Percentiles rank a stretch among this genome's conserved stretches.
phyloP scores from a whole-genome alignment of 495 filamentous ascomycete genomes.

The Copromyces sp. region DNA sequence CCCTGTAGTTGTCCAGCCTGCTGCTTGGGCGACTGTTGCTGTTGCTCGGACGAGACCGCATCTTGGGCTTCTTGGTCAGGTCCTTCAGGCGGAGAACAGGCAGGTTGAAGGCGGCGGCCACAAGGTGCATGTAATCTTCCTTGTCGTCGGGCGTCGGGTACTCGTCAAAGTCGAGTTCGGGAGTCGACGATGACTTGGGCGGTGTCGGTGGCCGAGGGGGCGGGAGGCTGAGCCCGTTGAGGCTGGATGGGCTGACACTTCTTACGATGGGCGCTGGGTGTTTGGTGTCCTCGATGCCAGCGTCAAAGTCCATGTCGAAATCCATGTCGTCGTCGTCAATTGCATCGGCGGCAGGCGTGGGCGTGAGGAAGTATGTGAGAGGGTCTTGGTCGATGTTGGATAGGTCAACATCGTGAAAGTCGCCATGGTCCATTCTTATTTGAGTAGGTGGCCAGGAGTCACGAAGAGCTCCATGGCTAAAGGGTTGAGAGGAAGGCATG shows the following conservation, averaged over 20 bases:
- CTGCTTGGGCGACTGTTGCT: slow-evolving; percentile 2
- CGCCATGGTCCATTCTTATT: slow-evolving; percentile 25
- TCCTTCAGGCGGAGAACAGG: slow-evolving; percentile 17
- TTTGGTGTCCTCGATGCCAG: slow-evolving; percentile 39
- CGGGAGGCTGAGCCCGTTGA: slow-evolving; percentile 35
- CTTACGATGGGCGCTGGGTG: slow-evolving; percentile 30
- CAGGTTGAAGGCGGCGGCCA: slow-evolving; percentile 6
- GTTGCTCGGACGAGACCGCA: neutral
- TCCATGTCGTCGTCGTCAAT: slow-evolving; percentile 32
- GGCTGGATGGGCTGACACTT: slow-evolving; percentile 38
- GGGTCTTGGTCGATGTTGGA: slow-evolving; percentile 33
- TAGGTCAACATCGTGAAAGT: slow-evolving; percentile 29
- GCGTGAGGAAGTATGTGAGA: slow-evolving; percentile 41
- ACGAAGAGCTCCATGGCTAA: neutral
- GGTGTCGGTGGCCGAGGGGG: slow-evolving; percentile 25
- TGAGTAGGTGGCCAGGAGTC: slow-evolving; percentile 26
- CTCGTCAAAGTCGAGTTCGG: slow-evolving; percentile 20
- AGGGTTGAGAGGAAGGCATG: slow-evolving; percentile 1
- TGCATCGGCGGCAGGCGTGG: slow-evolving; percentile 23
- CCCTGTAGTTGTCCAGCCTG: neutral
- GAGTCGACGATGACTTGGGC: slow-evolving; percentile 23
- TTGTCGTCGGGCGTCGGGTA: slow-evolving; percentile 21
- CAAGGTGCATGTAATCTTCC: slow-evolving; percentile 32
- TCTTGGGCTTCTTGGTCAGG: slow-evolving; percentile 8
- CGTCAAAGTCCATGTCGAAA: slow-evolving; percentile 40